Conservation (phyloP, 164 flowering plant genomes). For the Malania oleifera region DNA sequence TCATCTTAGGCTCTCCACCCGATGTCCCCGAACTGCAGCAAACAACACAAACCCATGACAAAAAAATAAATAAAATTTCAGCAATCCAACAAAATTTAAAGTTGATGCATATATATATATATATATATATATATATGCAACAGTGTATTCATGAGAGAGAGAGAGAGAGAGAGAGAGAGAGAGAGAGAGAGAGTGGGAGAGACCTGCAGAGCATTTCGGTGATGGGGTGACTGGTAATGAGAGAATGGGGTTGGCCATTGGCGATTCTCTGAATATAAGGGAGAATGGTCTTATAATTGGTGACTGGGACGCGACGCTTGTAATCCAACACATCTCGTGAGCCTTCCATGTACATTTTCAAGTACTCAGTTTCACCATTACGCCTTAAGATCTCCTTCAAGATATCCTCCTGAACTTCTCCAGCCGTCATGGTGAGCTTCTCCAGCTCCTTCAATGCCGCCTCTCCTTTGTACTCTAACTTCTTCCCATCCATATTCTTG, state of each 20-base stretch:
- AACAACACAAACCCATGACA: background rate
- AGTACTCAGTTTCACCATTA: slow-evolving; percentile 61
- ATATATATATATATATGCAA: background rate
- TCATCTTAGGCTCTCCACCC: slow-evolving; percentile 75
- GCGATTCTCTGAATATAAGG: slow-evolving; percentile 73
- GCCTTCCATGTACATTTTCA: slow-evolving; percentile 45
- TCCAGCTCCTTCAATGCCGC: slow-evolving; percentile 60
- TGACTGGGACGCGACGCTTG: slow-evolving; percentile 53
- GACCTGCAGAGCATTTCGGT: slow-evolving; percentile 82
- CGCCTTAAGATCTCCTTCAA: slow-evolving; percentile 45
- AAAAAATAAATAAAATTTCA: background rate
- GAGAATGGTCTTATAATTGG: slow-evolving; percentile 40
- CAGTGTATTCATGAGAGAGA: background rate
- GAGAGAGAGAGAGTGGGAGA: background rate
- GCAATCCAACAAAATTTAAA: background rate
- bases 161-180: background rate
- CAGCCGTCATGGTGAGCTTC: slow-evolving; percentile 43
- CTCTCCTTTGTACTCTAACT: slow-evolving; percentile 68
- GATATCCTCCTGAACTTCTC: slow-evolving; percentile 49
- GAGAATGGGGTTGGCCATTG: slow-evolving; percentile 59
- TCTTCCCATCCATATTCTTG: slow-evolving; percentile 53
- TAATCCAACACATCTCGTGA: slow-evolving; percentile 34
- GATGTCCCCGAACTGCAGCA: slow-evolving; percentile 90
- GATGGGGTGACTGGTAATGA: slow-evolving; percentile 58
- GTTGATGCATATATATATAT: background rate